A percentile compares a stretch with the other conserved stretches of the same genome.
Evolutionary conservation across 192 early-diverging fungal genomes (phyloP).

Genomic region (Rhizophlyctis rosea): DNA sequence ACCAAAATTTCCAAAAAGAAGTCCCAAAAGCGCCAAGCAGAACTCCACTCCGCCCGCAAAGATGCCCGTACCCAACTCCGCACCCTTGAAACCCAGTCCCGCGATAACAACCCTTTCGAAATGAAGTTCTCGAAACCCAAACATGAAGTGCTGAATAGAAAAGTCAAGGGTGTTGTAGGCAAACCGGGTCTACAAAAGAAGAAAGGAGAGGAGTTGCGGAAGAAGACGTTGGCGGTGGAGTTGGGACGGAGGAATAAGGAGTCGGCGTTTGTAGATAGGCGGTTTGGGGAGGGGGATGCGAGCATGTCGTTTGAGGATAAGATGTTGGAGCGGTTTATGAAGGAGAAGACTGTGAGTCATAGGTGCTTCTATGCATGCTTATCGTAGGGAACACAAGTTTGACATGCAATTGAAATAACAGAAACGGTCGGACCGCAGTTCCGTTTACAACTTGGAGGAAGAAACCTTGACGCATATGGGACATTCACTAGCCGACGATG

Average conservation of each 20-base stretch:
- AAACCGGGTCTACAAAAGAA: slow-evolving; percentile 78
- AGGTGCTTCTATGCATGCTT: too few species aligned
- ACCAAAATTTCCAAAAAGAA: slow-evolving; percentile 67
- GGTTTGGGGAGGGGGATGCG: slow-evolving; percentile 91
- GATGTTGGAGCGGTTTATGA: slow-evolving; percentile 91
- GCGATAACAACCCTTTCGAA: slow-evolving; percentile 86
- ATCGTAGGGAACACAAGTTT: not conserved
- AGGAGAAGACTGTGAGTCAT: slow-evolving; percentile 65
- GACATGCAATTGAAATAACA: not conserved
- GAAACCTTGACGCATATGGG: slow-evolving; percentile 91
- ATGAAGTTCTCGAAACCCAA: slow-evolving; percentile 76
- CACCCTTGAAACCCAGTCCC: slow-evolving; percentile 14
- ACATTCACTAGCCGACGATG: slow-evolving; percentile 78
- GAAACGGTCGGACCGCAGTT: slow-evolving; percentile 22
- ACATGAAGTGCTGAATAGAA: slow-evolving; percentile 79
- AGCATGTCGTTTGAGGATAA: slow-evolving; percentile 90
- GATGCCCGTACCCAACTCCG: slow-evolving; percentile 28
- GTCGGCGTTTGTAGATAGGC: slow-evolving; percentile 81
- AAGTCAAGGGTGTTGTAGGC: slow-evolving; percentile 74
- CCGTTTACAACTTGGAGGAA: slow-evolving; percentile 80
- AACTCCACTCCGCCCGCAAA: slow-evolving; percentile 27
- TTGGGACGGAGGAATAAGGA: slow-evolving; percentile 63
- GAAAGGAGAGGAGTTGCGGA: slow-evolving; percentile 79
- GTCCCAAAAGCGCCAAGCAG: slow-evolving; percentile 40
- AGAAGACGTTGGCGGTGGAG: slow-evolving; percentile 80